Evolutionary conservation across 2,329 filamentous ascomycete genomes (phyloP).

Genomic region (Helotiales sp.): DNA sequence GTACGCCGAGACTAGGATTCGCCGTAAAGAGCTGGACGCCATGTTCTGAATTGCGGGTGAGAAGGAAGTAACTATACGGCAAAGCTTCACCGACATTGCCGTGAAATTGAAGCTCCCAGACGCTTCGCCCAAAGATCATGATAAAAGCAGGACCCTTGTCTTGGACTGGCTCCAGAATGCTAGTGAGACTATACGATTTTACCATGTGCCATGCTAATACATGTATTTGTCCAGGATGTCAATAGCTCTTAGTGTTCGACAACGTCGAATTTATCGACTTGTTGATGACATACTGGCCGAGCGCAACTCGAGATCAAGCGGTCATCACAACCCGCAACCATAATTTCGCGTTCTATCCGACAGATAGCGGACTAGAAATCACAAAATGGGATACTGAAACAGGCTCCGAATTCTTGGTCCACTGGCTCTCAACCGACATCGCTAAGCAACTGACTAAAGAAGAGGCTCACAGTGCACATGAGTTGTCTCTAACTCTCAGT

Average conservation of each 20-base stretch:
- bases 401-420: constrained; percentile 21
- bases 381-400: constrained; percentile 25
- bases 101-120: not conserved
- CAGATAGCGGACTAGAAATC: constrained; percentile 11
- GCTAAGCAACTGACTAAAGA: not conserved
- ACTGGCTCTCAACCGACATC: not conserved
- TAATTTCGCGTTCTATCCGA: constrained; percentile 10
- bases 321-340: constrained; percentile 20
- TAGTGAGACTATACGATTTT: not conserved
- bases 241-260: constrained; percentile 19
- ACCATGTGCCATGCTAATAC: not conserved
- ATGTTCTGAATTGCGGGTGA: constrained; percentile 26
- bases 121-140: not conserved
- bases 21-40: constrained; percentile 19
- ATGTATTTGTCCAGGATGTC: constrained; percentile 9
- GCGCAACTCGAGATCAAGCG: constrained; percentile 6
- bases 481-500: not conserved
- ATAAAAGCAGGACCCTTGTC: not conserved
- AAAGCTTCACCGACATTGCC: constrained; percentile 26
- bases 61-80: constrained; percentile 15
- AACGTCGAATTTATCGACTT: constrained; percentile 13
- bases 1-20: constrained; percentile 7
- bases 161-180: not conserved
- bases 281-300: constrained; percentile 13
- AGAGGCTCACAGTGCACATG: not conserved